phyloP scores from a whole-genome alignment of 2,329 filamentous ascomycete genomes.

The Zarea fungicola region DNA sequence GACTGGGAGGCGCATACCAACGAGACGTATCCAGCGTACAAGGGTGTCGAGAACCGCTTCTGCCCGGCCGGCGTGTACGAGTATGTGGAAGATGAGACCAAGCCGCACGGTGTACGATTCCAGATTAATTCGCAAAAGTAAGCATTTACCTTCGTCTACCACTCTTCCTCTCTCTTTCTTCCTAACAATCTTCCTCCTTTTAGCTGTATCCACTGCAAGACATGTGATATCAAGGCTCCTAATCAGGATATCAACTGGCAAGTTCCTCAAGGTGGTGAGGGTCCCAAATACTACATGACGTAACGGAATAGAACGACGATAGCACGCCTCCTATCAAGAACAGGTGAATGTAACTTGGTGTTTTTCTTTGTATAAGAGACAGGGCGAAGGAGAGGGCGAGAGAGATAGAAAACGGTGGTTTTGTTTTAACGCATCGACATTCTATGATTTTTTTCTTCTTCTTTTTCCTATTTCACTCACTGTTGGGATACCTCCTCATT shows the following conservation, averaged over 20 bases:
- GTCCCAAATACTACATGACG: slow-evolving; percentile 68
- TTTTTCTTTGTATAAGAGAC: not conserved
- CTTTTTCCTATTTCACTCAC: too few species aligned
- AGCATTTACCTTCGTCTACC: slow-evolving; percentile 35
- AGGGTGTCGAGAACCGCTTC: slow-evolving; percentile 93
- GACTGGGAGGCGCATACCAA: slow-evolving; percentile 91
- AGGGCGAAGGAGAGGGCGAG: too few species aligned
- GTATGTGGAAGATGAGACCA: slow-evolving; percentile 87
- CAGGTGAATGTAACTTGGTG: not conserved
- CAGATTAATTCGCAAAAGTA: slow-evolving; percentile 98
- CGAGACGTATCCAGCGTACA: slow-evolving; percentile 77
- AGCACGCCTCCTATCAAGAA: not conserved
- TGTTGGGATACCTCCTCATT: too few species aligned
- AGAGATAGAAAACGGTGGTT: too few species aligned
- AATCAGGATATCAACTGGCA: slow-evolving; percentile 97
- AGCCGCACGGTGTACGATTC: slow-evolving; percentile 84
- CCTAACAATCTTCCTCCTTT: slow-evolving; percentile 3
- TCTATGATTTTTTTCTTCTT: too few species aligned
- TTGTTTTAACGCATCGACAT: too few species aligned
- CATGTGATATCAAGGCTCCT: slow-evolving; percentile 97
- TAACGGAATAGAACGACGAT: slow-evolving; percentile 21
- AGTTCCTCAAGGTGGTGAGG: slow-evolving; percentile 86
- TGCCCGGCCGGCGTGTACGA: slow-evolving; percentile 97
- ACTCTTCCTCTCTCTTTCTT: not conserved
- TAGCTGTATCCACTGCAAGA: slow-evolving; percentile 99